A percentile compares a stretch with the other conserved stretches of the same genome.
Evolutionary conservation across 371 early-diverging fungal species (phyloP).

Genomic region (Actinomortierella wolfii): DNA sequence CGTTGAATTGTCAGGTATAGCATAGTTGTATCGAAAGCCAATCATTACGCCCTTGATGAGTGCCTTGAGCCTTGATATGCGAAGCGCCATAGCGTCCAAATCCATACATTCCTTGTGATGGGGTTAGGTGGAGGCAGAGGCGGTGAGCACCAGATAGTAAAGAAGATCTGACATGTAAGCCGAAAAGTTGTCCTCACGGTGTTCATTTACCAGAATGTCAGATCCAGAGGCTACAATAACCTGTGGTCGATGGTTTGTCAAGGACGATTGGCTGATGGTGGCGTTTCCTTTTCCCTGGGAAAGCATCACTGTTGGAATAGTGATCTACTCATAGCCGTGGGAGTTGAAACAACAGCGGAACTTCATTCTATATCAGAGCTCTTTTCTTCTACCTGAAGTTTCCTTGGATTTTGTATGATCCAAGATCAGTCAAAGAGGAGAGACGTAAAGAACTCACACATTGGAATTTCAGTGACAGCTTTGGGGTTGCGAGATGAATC

Average conservation of each 20-base stretch:
- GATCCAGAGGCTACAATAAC: background rate
- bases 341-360: background rate
- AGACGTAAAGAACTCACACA: no score
- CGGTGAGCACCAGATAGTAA: no score
- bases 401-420: background rate
- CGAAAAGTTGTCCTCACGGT: no score
- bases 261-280: no score
- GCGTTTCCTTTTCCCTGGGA: constrained; percentile 7
- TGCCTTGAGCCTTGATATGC: constrained; percentile 7
- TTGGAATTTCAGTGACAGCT: no score
- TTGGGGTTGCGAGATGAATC: no score
- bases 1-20: background rate
- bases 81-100: background rate
- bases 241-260: no score
- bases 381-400: no score
- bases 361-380: no score
- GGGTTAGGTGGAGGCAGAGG: background rate
- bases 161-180: no score
- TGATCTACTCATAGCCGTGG: background rate
- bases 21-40: constrained; percentile 6
- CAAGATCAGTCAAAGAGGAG: background rate
- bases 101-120: constrained; percentile 1
- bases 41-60: constrained; percentile 12
- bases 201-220: background rate
- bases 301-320: constrained; percentile 11